Evolutionary conservation across 2,329 filamentous ascomycete genomes (phyloP).

Genomic region (Nigrograna mackinnonii): DNA sequence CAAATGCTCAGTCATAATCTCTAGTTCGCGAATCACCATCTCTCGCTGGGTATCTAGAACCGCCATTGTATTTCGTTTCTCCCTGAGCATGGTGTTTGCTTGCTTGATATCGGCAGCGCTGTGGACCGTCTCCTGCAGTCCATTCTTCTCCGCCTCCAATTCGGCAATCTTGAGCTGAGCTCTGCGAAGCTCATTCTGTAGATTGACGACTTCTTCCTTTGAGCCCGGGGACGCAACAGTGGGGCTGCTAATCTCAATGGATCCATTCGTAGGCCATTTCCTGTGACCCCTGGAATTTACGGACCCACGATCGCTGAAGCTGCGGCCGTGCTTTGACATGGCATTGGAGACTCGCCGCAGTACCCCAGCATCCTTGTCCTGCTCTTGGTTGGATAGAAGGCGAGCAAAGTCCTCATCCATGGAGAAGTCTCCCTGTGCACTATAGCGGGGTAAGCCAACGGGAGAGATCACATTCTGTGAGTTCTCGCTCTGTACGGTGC

Average conservation of each 20-base stretch:
- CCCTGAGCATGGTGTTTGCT: conserved; percentile 83
- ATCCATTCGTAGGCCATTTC: conserved; percentile 47
- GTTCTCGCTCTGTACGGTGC: conserved; percentile 46
- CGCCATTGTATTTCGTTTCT: conserved; percentile 95
- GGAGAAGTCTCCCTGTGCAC: conserved; percentile 82
- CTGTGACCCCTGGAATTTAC: conserved; percentile 38
- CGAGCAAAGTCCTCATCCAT: conserved; percentile 96
- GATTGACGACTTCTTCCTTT: conserved; percentile 48
- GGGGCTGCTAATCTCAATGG: conserved; percentile 69
- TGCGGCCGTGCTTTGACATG: conserved; percentile 83
- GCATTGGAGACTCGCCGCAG: conserved; percentile 90
- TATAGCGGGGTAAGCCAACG: conserved; percentile 54
- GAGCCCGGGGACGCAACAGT: conserved; percentile 61
- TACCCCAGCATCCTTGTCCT: conserved; percentile 54
- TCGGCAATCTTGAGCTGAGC: conserved; percentile 86
- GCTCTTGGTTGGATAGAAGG: conserved; percentile 78
- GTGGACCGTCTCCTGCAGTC: conserved; percentile 56
- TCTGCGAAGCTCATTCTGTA: conserved; percentile 74
- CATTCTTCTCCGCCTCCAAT: conserved; percentile 76
- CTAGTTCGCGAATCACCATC: conserved; percentile 90
- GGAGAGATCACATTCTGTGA: conserved; percentile 30
- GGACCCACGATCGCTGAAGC: conserved; percentile 68
- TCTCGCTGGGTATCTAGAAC: conserved; percentile 93
- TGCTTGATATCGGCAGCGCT: conserved; percentile 67
- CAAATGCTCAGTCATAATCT: conserved; percentile 86